Percentiles rank a stretch among this genome's conserved stretches.
These are phyloP conservation scores for Apiotrichum brassicae DNA, from an alignment of 1,284 basidiomycete species.

Conservation along the genomic window DNA sequence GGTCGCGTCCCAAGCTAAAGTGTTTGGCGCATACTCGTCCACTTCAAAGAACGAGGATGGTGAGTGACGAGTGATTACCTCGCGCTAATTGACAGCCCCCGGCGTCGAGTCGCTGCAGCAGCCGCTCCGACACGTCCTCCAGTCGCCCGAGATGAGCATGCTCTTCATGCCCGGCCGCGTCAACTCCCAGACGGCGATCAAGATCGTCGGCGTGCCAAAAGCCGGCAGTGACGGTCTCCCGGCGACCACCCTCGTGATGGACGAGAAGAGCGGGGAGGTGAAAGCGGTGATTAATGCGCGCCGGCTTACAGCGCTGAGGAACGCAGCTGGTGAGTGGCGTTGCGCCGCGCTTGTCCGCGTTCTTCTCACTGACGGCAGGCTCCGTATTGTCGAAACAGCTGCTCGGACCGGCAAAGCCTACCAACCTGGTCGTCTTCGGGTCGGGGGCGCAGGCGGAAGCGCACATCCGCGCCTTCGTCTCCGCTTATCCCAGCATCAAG, in stretches of 20 bases:
- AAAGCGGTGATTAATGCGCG: conserved; percentile 70
- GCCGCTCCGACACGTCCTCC: conserved; percentile 32
- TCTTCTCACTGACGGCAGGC: conserved; percentile 49
- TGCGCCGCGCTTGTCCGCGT: background rate
- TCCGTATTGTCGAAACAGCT: conserved; percentile 63
- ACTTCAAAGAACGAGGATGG: conserved; percentile 5
- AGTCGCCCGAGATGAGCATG: conserved; percentile 25
- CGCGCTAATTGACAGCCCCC: conserved; percentile 2
- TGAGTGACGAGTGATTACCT: background rate
- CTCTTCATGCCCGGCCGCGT: conserved; percentile 47
- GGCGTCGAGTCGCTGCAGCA: conserved; percentile 29
- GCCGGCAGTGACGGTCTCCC: conserved; percentile 57
- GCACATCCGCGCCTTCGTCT: conserved; percentile 61
- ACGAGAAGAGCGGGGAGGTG: conserved; percentile 60
- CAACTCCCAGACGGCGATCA: conserved; percentile 51
- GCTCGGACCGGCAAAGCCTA: conserved; percentile 47
- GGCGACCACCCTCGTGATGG: conserved; percentile 66
- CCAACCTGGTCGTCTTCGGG: conserved; percentile 61
- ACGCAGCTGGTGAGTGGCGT: conserved; percentile 61
- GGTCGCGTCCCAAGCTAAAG: conserved; percentile 33
- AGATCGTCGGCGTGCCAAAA: conserved; percentile 65
- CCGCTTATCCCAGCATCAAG: conserved; percentile 55
- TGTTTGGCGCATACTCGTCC: conserved; percentile 37
- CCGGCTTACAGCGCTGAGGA: conserved; percentile 67
- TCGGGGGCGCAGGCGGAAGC: conserved; percentile 59